Conservation (phyloP, 768 basidiomycete species). For the Candolleomyces efflorescens region DNA sequence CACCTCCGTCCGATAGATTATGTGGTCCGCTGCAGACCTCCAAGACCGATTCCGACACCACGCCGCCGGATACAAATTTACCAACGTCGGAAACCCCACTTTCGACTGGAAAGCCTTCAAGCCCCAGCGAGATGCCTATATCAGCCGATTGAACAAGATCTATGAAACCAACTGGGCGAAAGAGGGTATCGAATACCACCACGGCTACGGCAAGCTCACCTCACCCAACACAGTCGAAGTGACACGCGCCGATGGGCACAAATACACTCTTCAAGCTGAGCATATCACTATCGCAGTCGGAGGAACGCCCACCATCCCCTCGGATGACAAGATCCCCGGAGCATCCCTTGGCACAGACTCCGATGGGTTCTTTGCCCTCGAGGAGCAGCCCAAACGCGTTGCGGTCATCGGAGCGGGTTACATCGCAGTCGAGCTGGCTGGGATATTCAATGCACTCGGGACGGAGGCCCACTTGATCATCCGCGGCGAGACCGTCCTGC, state of each 20-base stretch:
- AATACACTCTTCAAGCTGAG: conserved; percentile 71
- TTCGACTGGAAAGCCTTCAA: conserved; percentile 94
- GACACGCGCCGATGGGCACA: conserved; percentile 58
- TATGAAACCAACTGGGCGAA: conserved; percentile 87
- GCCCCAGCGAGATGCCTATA: conserved; percentile 93
- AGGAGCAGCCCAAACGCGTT: conserved; percentile 87
- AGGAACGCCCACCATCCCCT: conserved; percentile 76
- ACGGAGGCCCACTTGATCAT: conserved; percentile 92
- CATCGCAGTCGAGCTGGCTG: conserved; percentile 96
- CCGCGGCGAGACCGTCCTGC: conserved; percentile 82
- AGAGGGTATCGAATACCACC: conserved; percentile 85
- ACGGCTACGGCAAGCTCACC: conserved; percentile 70
- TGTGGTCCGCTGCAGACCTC: conserved; percentile 96
- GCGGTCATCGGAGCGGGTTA: conserved; percentile 97
- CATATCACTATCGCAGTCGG: conserved; percentile 84
- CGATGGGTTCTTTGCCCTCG: conserved; percentile 94
- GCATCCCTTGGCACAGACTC: conserved; percentile 88
- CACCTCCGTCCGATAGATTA: conserved; percentile 52
- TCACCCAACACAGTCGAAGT: conserved; percentile 72
- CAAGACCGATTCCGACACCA: conserved; percentile 82
- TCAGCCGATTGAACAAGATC: conserved; percentile 81
- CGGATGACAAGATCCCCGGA: conserved; percentile 79
- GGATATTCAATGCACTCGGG: conserved; percentile 87
- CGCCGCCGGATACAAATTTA: conserved; percentile 66
- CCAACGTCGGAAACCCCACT: conserved; percentile 50